Evolutionary conservation across 2,329 filamentous ascomycete genomes (phyloP).

Genomic region (Lojkania enalia): DNA sequence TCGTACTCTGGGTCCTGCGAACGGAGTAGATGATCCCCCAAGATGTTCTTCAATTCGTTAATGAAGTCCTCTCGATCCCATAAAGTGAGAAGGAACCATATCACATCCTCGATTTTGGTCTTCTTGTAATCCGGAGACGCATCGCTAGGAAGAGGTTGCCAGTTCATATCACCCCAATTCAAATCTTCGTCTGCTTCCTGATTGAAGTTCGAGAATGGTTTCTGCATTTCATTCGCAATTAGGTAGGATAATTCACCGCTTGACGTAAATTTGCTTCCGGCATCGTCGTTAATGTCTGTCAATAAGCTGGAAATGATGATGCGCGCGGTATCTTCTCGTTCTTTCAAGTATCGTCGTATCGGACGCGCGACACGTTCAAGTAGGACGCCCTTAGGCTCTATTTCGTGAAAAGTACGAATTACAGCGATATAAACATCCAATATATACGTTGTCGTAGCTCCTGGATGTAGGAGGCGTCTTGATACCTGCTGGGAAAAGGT

Average conservation of each 20-base stretch:
- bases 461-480: conserved; percentile 71
- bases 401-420: conserved; percentile 73
- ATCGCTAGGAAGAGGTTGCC: conserved; percentile 91
- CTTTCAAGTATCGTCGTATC: conserved; percentile 74
- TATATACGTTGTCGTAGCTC: conserved; percentile 74
- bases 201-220: conserved; percentile 60
- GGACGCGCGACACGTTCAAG: conserved; percentile 73
- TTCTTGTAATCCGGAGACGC: conserved; percentile 88
- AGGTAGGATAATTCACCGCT: conserved; percentile 70
- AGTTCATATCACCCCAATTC: conserved; percentile 90
- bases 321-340: conserved; percentile 75
- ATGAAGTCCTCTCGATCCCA: conserved; percentile 94
- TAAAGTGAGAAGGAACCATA: conserved; percentile 84
- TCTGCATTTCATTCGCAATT: conserved; percentile 67
- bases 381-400: conserved; percentile 77
- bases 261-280: conserved; percentile 49
- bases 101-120: conserved; percentile 85
- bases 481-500: conserved; percentile 69
- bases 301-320: conserved; percentile 77
- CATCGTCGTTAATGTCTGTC: conserved; percentile 59
- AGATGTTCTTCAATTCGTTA: conserved; percentile 85
- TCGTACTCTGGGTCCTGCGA: conserved; percentile 68
- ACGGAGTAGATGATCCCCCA: conserved; percentile 77
- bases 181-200: conserved; percentile 62
- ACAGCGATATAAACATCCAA: conserved; percentile 77